phyloP scores from a whole-genome alignment of 2,329 filamentous ascomycete genomes.

The Aspergillus sp. region DNA sequence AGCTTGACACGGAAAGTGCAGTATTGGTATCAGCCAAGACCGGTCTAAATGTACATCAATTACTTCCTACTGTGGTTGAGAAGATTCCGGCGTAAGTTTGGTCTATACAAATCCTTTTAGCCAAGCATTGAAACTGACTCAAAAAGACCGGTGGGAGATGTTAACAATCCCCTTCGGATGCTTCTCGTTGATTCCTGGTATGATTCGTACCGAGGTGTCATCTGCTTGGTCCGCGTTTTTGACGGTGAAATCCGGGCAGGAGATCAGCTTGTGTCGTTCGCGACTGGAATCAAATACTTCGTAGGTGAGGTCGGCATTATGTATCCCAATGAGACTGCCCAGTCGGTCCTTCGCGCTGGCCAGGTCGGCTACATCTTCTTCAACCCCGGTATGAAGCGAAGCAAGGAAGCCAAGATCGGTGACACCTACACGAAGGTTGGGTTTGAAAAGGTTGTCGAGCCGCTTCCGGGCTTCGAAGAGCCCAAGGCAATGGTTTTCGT shows the following conservation, averaged over 20 bases:
- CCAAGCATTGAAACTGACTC: slow-evolving; percentile 22
- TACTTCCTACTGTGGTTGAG: slow-evolving; percentile 83
- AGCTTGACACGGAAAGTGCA: slow-evolving; percentile 75
- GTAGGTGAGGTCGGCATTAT: slow-evolving; percentile 97
- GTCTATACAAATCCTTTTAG: not conserved
- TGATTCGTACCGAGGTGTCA: slow-evolving; percentile 90
- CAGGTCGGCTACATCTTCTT: slow-evolving; percentile 97
- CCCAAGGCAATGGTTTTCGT: slow-evolving; percentile 99
- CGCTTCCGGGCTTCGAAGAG: slow-evolving; percentile 90
- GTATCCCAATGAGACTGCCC: slow-evolving; percentile 83
- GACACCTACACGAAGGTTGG: slow-evolving; percentile 90
- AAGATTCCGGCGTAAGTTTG: slow-evolving; percentile 68
- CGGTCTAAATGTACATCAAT: slow-evolving; percentile 78
- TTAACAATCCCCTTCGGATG: slow-evolving; percentile 72
- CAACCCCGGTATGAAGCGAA: slow-evolving; percentile 97
- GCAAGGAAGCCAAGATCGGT: slow-evolving; percentile 91
- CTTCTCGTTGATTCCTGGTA: slow-evolving; percentile 98
- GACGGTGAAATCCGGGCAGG: slow-evolving; percentile 81
- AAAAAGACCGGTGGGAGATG: slow-evolving; percentile 67
- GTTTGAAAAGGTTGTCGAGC: slow-evolving; percentile 72
- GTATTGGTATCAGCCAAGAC: slow-evolving; percentile 90
- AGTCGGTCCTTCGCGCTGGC: slow-evolving; percentile 77
- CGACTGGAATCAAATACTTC: slow-evolving; percentile 83
- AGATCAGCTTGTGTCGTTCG: slow-evolving; percentile 83
- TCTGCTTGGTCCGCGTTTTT: slow-evolving; percentile 87